Evolutionary conservation across 2,329 filamentous ascomycete genomes (phyloP).

Genomic region (Neoscytalidium dimidiatum): DNA sequence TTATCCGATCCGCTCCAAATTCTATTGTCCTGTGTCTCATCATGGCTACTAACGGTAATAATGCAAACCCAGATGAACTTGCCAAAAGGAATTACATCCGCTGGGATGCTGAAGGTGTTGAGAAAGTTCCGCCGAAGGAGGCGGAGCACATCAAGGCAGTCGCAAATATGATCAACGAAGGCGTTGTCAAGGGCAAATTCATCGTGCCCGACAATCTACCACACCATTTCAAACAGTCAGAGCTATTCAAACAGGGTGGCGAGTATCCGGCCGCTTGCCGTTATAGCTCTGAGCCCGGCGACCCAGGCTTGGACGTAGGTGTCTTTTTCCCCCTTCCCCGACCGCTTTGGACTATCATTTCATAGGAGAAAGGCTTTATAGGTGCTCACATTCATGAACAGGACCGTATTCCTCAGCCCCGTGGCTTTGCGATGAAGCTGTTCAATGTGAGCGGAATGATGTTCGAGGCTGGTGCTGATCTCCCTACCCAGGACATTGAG

Average conservation of each 20-base stretch:
- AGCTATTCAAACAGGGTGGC: conserved; percentile 37
- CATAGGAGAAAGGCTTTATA: too few species aligned
- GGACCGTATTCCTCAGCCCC: conserved; percentile 47
- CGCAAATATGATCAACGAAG: conserved; percentile 48
- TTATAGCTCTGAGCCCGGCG: conserved; percentile 43
- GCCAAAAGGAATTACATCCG: conserved; percentile 38
- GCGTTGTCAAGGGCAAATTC: conserved; percentile 50
- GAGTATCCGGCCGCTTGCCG: conserved; percentile 39
- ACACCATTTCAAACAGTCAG: conserved; percentile 45
- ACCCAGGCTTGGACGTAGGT: conserved; percentile 40
- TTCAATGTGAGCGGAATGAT: conserved; percentile 50
- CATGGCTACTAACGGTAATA: neutral
- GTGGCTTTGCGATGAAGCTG: conserved; percentile 53
- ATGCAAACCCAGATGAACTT: neutral
- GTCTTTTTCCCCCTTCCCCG: neutral
- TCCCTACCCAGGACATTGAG: conserved; percentile 47
- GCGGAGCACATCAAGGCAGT: conserved; percentile 48
- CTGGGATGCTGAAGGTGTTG: conserved; percentile 45
- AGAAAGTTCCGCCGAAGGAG: conserved; percentile 42
- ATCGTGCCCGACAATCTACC: conserved; percentile 46
- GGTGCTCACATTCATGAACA: too few species aligned
- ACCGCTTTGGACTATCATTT: neutral
- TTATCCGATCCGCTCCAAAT: too few species aligned
- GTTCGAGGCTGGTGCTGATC: conserved; percentile 41
- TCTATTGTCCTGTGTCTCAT: neutral